A percentile compares a stretch with the other conserved stretches of the same genome.
phyloP scores from a whole-genome alignment of 371 early-diverging fungal species.

The Zychaea mexicana region DNA sequence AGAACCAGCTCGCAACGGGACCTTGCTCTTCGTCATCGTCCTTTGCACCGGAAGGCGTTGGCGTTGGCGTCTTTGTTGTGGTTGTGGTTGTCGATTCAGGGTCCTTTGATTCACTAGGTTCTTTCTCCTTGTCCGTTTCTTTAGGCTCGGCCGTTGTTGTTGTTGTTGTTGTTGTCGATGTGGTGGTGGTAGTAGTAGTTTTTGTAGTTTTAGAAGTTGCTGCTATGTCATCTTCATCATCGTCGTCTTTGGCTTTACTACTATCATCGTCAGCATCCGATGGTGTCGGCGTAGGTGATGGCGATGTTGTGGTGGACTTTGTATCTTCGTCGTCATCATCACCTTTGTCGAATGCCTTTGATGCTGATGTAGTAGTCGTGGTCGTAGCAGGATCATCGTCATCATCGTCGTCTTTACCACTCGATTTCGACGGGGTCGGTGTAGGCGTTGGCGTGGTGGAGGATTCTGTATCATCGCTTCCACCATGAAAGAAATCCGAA shows the following conservation, averaged over 20 bases:
- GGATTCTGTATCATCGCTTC: neutral
- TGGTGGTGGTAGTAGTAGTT: neutral
- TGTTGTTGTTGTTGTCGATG: neutral
- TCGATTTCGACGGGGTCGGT: neutral
- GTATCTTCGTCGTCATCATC: neutral
- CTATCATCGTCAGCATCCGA: neutral
- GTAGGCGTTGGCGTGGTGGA: constrained; percentile 1
- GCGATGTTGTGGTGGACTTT: neutral
- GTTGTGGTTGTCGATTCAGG: neutral
- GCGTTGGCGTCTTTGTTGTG: neutral
- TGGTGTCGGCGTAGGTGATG: constrained; percentile 6
- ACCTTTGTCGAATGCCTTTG: neutral
- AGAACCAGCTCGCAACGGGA: constrained; percentile 12
- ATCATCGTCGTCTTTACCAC: neutral
- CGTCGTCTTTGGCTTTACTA: constrained; percentile 1
- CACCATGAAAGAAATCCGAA: constrained; percentile 7
- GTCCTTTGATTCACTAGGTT: neutral
- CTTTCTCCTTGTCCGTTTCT: neutral
- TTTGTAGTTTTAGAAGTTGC: no score
- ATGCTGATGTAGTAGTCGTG: neutral
- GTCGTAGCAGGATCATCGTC: neutral
- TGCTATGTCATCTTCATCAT: constrained; percentile 7
- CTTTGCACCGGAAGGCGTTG: neutral
- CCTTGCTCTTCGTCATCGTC: neutral
- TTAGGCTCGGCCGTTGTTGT: neutral